phyloP scores from a whole-genome alignment of 257 asterid species.

The Ligustrum vulgare region DNA sequence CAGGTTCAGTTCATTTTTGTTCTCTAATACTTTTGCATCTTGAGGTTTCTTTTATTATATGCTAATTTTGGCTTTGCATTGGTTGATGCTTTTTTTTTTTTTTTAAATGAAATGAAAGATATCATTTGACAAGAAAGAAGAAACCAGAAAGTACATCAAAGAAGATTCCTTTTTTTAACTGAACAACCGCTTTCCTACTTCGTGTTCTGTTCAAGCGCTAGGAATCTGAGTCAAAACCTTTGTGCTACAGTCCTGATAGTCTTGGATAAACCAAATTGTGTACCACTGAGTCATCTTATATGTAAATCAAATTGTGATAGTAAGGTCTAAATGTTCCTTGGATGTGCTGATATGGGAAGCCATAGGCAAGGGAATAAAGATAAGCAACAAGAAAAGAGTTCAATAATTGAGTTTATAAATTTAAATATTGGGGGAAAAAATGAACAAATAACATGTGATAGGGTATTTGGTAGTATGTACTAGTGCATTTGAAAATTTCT shows the following conservation, averaged over 20 bases:
- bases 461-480: neutral
- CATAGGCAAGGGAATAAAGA: neutral
- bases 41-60: constrained; percentile 19
- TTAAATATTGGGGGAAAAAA: neutral
- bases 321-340: constrained; percentile 11
- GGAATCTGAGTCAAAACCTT: too few species aligned
- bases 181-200: too few species aligned
- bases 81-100: neutral
- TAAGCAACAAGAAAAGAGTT: neutral
- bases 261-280: neutral
- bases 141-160: neutral
- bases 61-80: constrained; percentile 7
- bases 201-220: too few species aligned
- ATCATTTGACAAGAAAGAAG: neutral
- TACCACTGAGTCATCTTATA: constrained; percentile 16
- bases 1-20: constrained; percentile 54
- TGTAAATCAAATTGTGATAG: constrained; percentile 2
- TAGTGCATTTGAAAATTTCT: neutral
- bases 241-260: too few species aligned
- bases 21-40: constrained; percentile 19
- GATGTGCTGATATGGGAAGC: constrained; percentile 4
- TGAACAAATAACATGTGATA: neutral
- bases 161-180: neutral
- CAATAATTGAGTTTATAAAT: neutral
- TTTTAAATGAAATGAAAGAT: neutral